These are phyloP conservation scores for Incumbomyces lentus DNA, from an alignment of 2,329 filamentous ascomycete genomes.

Conservation along the genomic window DNA sequence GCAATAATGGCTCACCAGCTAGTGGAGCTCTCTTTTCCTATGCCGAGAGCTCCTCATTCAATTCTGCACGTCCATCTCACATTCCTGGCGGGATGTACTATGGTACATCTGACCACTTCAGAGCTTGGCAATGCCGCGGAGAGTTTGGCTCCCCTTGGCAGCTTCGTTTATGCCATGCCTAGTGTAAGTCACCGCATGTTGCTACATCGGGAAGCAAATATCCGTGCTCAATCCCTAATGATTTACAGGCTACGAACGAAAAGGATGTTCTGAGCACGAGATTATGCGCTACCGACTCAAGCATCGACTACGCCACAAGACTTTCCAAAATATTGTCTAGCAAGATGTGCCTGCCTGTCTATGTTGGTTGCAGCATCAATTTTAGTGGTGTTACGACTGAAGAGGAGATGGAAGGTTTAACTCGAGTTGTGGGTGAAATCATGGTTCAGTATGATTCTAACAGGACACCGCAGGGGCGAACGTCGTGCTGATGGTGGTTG, in stretches of 20 bases:
- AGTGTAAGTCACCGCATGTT: conserved; percentile 49
- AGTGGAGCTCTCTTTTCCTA: conserved; percentile 45
- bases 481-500: not conserved
- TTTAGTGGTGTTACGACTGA: conserved; percentile 73
- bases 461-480: not conserved
- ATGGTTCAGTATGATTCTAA: not conserved
- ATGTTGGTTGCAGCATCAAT: conserved; percentile 80
- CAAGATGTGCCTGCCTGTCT: conserved; percentile 63
- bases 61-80: conserved; percentile 51
- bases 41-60: conserved; percentile 47
- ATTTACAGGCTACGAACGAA: conserved; percentile 29
- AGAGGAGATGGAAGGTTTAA: conserved; percentile 87
- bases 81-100: conserved; percentile 40
- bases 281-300: conserved; percentile 64
- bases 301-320: conserved; percentile 76
- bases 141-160: conserved; percentile 55
- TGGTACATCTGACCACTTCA: conserved; percentile 49
- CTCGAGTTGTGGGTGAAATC: conserved; percentile 61
- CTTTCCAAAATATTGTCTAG: conserved; percentile 75
- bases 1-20: too few relatives aligned
- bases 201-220: not conserved
- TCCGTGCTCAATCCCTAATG: conserved; percentile 4
- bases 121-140: conserved; percentile 33
- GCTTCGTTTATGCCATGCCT: conserved; percentile 87
- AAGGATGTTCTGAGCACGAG: conserved; percentile 55